A percentile compares a stretch with the other conserved stretches of the same genome.
Conservation (phyloP, 495 filamentous ascomycete genomes). For the Aspergillus ostianus region DNA sequence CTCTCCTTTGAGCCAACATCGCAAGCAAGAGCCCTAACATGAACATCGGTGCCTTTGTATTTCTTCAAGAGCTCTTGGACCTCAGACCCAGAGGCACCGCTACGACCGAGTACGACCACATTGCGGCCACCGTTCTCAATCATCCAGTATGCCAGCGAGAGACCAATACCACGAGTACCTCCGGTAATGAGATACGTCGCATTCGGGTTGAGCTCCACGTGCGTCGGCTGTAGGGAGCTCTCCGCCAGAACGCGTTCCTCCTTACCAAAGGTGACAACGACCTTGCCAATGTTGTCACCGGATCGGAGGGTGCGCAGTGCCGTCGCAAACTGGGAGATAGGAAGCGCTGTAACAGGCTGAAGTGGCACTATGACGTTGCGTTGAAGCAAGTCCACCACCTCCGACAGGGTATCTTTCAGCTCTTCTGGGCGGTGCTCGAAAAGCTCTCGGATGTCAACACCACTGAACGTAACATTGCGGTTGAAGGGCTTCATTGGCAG, state of each 20-base stretch:
- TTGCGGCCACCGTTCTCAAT: neutral
- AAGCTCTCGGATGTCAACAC: neutral
- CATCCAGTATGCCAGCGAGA: neutral
- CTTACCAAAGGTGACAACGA: neutral
- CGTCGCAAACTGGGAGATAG: neutral
- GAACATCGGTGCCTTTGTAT: neutral
- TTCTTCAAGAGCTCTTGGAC: neutral
- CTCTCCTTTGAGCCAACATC: neutral
- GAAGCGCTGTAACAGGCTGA: neutral
- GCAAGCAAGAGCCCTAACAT: slow-evolving; percentile 2
- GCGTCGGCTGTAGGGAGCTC: neutral
- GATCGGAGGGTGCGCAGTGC: neutral
- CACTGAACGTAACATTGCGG: neutral
- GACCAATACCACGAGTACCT: neutral
- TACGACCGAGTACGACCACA: neutral
- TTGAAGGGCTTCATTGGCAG: slow-evolving; percentile 4
- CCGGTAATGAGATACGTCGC: neutral
- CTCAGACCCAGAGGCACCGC: neutral
- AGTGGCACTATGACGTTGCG: neutral
- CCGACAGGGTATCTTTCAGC: neutral
- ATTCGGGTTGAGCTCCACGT: neutral
- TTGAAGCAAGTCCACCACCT: neutral
- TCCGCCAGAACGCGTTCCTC: neutral
- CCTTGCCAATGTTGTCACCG: neutral
- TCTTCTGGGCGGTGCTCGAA: neutral